A percentile compares a stretch with the other conserved stretches of the same genome.
These are phyloP conservation scores for Tolypocladium inflatum DNA, from an alignment of 2,329 filamentous ascomycete species.

Conservation along the genomic window DNA sequence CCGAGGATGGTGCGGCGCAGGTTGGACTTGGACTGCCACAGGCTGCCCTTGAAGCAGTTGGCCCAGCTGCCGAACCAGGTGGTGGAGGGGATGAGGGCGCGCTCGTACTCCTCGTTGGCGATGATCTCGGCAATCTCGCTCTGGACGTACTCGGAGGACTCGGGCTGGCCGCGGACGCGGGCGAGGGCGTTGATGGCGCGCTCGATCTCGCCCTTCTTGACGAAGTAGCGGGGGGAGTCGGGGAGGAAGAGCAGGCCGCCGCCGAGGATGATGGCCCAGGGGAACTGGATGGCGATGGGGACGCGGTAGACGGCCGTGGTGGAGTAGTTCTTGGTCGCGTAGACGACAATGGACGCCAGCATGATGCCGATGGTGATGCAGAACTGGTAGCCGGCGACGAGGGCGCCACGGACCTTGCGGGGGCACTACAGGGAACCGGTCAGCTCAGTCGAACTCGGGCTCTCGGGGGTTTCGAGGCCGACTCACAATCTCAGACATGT, in stretches of 20 bases:
- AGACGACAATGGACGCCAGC: slow-evolving; percentile 65
- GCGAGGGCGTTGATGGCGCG: slow-evolving; percentile 53
- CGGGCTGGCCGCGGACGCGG: slow-evolving; percentile 64
- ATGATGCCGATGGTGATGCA: slow-evolving; percentile 73
- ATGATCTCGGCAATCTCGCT: slow-evolving; percentile 76
- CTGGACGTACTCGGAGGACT: slow-evolving; percentile 65
- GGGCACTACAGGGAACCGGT: slow-evolving; percentile 32
- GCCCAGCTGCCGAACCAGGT: slow-evolving; percentile 62
- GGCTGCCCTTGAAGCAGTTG: slow-evolving; percentile 56
- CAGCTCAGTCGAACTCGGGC: background rate
- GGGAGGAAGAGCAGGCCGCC: slow-evolving; percentile 66
- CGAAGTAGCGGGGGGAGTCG: slow-evolving; percentile 77
- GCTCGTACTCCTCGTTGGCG: slow-evolving; percentile 83
- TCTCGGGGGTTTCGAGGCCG: too few relatives aligned
- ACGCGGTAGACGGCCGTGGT: slow-evolving; percentile 69
- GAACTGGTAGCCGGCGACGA: slow-evolving; percentile 79
- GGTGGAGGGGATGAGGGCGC: slow-evolving; percentile 53
- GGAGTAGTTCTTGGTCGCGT: slow-evolving; percentile 52
- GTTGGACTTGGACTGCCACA: slow-evolving; percentile 55
- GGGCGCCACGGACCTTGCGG: slow-evolving; percentile 63
- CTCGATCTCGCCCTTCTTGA: slow-evolving; percentile 65
- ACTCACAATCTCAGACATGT: slow-evolving; percentile 74
- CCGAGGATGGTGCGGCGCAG: slow-evolving; percentile 62
- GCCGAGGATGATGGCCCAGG: slow-evolving; percentile 69
- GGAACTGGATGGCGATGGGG: slow-evolving; percentile 70